Conservation (phyloP, 192 early-diverging fungal species). For the Backusella australiensis region DNA sequence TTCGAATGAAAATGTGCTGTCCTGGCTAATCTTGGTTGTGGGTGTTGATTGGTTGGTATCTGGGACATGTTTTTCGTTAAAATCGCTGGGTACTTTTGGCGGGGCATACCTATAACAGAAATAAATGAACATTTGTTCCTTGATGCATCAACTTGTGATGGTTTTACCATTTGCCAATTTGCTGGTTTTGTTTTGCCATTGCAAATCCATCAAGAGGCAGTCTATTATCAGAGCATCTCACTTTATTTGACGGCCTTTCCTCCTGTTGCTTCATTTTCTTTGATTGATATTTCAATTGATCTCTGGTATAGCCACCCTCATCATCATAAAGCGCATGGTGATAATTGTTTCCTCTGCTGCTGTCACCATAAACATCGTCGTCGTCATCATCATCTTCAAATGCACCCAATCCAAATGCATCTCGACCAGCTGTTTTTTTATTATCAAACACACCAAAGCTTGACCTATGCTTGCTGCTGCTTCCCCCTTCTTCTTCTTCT, state of each 20-base stretch:
- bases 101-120: slow-evolving; percentile 27
- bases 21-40: background rate
- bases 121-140: background rate
- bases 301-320: slow-evolving; percentile 12
- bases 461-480: slow-evolving; percentile 34
- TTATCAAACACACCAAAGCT: slow-evolving; percentile 67
- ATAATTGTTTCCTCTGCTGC: background rate
- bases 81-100: slow-evolving; percentile 23
- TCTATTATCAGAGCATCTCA: slow-evolving; percentile 21
- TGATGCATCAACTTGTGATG: background rate
- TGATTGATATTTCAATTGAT: background rate
- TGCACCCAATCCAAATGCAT: slow-evolving; percentile 58
- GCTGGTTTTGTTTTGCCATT: slow-evolving; percentile 3
- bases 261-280: slow-evolving; percentile 35
- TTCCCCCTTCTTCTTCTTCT: background rate
- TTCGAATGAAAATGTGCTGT: slow-evolving; percentile 34
- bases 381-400: slow-evolving; percentile 69
- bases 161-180: slow-evolving; percentile 31
- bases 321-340: slow-evolving; percentile 29
- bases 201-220: slow-evolving; percentile 22
- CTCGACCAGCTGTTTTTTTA: slow-evolving; percentile 35
- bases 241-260: slow-evolving; percentile 8
- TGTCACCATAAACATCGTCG: slow-evolving; percentile 33
- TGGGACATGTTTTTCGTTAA: slow-evolving; percentile 5
- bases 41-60: background rate